Conservation (phyloP, 1,139 yeast species). For the Kurtzmaniella quercitrusa region DNA sequence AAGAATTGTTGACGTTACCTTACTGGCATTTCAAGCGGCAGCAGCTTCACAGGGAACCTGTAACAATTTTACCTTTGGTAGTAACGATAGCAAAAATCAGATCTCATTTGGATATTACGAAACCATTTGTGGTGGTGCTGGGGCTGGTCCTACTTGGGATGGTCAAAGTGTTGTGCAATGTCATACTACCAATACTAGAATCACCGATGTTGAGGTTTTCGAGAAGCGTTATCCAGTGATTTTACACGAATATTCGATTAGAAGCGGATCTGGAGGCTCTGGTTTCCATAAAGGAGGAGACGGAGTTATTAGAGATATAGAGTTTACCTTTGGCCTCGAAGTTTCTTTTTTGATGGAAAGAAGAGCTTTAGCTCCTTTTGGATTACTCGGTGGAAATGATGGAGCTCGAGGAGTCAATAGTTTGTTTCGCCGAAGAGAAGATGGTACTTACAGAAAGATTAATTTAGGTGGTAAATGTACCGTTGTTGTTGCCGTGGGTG, state of each 20-base stretch:
- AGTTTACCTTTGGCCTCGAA: conserved; percentile 37
- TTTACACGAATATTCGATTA: conserved; percentile 36
- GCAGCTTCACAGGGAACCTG: conserved; percentile 55
- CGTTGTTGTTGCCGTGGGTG: conserved; percentile 36
- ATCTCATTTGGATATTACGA: conserved; percentile 46
- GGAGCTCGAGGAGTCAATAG: conserved; percentile 38
- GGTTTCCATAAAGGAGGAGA: conserved; percentile 43
- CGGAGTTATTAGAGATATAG: conserved; percentile 45
- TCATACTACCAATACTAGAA: conserved; percentile 47
- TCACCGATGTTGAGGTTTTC: conserved; percentile 45
- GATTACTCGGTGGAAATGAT: conserved; percentile 39
- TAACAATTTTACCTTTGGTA: conserved; percentile 48
- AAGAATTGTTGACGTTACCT: conserved; percentile 73
- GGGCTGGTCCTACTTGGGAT: conserved; percentile 48
- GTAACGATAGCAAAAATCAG: conserved; percentile 31
- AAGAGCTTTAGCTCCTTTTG: conserved; percentile 43
- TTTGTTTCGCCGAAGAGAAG: conserved; percentile 28
- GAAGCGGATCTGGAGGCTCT: conserved; percentile 39
- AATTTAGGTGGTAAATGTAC: conserved; percentile 43
- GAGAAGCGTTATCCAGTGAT: conserved; percentile 47
- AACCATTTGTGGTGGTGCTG: conserved; percentile 48
- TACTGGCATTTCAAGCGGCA: conserved; percentile 72
- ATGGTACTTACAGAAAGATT: conserved; percentile 22
- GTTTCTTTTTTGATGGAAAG: conserved; percentile 47
- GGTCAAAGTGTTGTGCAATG: conserved; percentile 48